Evolutionary conservation across 2,329 filamentous ascomycete species (phyloP), one percentile per base, ranked within the genome.

Genomic region (Xylariaceae sp.): DNA sequence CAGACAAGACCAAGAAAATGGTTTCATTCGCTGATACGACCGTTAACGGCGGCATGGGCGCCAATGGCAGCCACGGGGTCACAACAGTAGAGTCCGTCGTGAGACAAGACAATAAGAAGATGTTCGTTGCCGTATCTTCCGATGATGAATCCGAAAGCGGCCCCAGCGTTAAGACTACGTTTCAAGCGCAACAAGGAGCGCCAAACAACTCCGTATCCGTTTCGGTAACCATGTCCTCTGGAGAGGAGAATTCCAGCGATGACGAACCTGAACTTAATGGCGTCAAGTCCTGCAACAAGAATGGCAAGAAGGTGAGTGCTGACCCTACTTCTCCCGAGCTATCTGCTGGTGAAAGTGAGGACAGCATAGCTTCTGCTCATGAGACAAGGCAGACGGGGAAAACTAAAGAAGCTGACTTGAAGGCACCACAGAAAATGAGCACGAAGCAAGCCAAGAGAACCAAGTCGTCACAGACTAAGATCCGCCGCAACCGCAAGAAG

Each of bases 281-380:
- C 35, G 34, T 7, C 1, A 60, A 42, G 11, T 9, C 49, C 18
- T 64, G 65, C 58, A 63, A 63, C n/a, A 69, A 68, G 7, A 56
- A 64, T 51, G 42, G 51, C 15, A 57, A 65, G 34, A 61, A 56
- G 44, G 8, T 44, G 4, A 58, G n/a, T 13, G 18, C 7, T n/a
- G 37, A 23, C 34, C 2, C 34, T 5, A 52, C 57, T 45, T 42
- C 52, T 34, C 2, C 53, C 13, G 59, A 57, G 2, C 55, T 56
- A 3, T 59, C 62, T 23, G 37, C 8, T 2, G 44, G 37, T 13
- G 50, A 56, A n/a, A 52, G 54, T 10, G 62, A 63, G 52, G 54
- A 55, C 8, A 44, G 53, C n/a, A 57, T n/a, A 30, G n/a, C 57
- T 34, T 23, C 52, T 11, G 18, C 49, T 35, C n/a, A 35, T 8